Evolutionary conservation across 441 rosid genomes (phyloP).

Genomic region (Populus tomentosa): DNA sequence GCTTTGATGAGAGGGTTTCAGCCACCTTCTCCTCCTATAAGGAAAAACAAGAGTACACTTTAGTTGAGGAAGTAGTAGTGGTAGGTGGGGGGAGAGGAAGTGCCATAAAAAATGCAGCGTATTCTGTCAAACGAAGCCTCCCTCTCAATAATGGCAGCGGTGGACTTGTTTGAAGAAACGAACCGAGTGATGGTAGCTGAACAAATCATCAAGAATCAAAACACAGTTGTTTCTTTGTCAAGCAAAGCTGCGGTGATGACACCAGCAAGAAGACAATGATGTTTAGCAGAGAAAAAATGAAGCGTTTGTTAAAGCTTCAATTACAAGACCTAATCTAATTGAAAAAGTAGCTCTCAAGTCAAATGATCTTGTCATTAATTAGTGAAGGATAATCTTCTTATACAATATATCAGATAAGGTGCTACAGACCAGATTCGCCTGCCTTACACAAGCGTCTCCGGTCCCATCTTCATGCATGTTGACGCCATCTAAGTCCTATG

Average conservation of each 20-base stretch:
- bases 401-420: not conserved
- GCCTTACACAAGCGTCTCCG: not conserved
- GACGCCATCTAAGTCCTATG: not conserved
- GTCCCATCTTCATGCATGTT: not conserved
- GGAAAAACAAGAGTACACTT: not conserved
- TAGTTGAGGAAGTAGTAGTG: not conserved
- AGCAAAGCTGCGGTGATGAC: conserved; percentile 14
- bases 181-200: conserved; percentile 25
- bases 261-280: not conserved
- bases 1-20: not conserved
- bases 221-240: conserved; percentile 19
- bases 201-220: conserved; percentile 3
- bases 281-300: not conserved
- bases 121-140: conserved; percentile 11
- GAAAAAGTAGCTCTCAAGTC: not conserved
- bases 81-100: not conserved
- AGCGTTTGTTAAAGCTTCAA: not conserved
- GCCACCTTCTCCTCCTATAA: conserved; percentile 15
- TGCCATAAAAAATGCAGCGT: conserved; percentile 11
- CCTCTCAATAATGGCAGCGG: not conserved
- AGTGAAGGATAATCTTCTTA: not conserved
- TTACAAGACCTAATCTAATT: not conserved
- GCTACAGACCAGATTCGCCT: not conserved
- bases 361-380: not conserved
- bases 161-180: not conserved